These are phyloP conservation scores for Phytophthora cactorum DNA, from an alignment of 352 stramenopile species.

Conservation along the genomic window DNA sequence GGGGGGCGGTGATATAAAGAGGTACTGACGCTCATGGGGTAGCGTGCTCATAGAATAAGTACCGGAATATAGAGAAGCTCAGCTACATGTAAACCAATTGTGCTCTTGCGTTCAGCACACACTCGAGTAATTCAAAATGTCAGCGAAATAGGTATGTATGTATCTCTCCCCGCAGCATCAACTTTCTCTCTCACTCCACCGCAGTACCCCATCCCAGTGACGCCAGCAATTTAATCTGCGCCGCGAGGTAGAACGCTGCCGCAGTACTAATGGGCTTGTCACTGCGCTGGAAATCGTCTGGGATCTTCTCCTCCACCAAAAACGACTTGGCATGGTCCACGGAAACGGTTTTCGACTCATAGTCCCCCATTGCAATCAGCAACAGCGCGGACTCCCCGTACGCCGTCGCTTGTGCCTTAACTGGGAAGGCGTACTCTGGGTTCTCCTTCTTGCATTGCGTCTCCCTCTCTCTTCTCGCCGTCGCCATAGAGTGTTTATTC, in stretches of 20 bases:
- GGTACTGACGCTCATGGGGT: no score
- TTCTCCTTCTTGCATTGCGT: constrained; percentile 51
- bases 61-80: no score
- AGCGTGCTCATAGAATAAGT: no score
- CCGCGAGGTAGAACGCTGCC: constrained; percentile 43
- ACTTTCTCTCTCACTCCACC: constrained; percentile 1
- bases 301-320: constrained; percentile 61
- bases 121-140: no score
- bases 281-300: constrained; percentile 40
- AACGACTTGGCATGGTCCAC: constrained; percentile 57
- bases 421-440: constrained; percentile 41
- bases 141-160: background rate
- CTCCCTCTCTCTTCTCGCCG: constrained; percentile 50
- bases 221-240: constrained; percentile 52
- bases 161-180: background rate
- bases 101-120: no score
- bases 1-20: no score
- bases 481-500: constrained; percentile 48
- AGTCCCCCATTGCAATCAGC: constrained; percentile 34
- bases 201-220: constrained; percentile 19
- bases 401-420: constrained; percentile 44
- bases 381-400: constrained; percentile 31
- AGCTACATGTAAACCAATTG: no score
- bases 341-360: constrained; percentile 39
- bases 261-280: constrained; percentile 39